Conservation (phyloP, 352 stramenopile genomes). For the Globisporangium barbulae region DNA sequence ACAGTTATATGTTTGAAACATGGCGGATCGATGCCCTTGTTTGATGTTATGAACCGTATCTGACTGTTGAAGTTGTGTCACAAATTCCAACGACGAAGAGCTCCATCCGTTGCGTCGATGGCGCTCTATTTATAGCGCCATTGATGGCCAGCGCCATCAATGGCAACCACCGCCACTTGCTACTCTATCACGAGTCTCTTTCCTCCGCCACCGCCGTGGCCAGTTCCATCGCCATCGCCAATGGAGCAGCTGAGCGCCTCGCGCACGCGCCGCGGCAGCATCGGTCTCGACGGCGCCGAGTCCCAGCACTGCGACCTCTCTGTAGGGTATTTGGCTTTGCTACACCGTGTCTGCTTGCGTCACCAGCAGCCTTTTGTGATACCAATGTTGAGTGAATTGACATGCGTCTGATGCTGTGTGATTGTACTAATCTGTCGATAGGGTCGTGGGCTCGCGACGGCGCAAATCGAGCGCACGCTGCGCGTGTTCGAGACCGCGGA, state of each 20-base stretch:
- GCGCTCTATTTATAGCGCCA: too few relatives aligned
- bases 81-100: too few relatives aligned
- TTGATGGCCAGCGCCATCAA: too few relatives aligned
- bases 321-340: slow-evolving; percentile 21
- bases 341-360: not conserved
- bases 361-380: not conserved
- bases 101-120: too few relatives aligned
- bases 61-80: too few relatives aligned
- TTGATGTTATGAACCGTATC: too few relatives aligned
- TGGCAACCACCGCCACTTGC: too few relatives aligned
- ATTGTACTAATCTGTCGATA: slow-evolving; percentile 13
- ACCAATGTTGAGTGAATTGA: not conserved
- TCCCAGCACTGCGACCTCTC: slow-evolving; percentile 68
- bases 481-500: slow-evolving; percentile 62
- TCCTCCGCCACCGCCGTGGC: not conserved
- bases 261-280: slow-evolving; percentile 28
- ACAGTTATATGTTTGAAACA: too few relatives aligned
- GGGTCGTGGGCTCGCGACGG: slow-evolving; percentile 49
- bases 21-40: too few relatives aligned
- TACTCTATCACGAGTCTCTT: not conserved
- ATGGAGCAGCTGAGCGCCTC: slow-evolving; percentile 7
- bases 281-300: slow-evolving; percentile 54
- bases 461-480: slow-evolving; percentile 57
- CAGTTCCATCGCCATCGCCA: not conserved
- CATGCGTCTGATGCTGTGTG: not conserved